Percentiles rank a stretch among this genome's conserved stretches.
Conservation (phyloP, 1,139 yeast genomes). For the Candida albicans region DNA sequence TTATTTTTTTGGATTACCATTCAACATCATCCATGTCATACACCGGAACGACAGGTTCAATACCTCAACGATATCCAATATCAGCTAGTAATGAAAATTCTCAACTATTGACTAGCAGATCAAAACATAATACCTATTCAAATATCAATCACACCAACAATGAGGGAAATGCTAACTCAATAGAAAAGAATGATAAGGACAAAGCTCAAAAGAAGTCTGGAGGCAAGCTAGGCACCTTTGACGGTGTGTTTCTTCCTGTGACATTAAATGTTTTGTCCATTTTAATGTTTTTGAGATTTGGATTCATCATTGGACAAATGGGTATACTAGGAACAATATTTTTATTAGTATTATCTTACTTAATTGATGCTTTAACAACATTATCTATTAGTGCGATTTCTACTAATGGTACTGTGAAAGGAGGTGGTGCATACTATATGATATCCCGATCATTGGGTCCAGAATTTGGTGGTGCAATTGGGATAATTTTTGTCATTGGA, state of each 20-base stretch:
- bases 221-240: slow-evolving; percentile 64
- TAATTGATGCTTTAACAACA: slow-evolving; percentile 67
- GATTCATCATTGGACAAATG: slow-evolving; percentile 77
- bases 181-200: slow-evolving; percentile 1
- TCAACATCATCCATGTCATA: neutral
- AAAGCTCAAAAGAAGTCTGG: slow-evolving; percentile 2
- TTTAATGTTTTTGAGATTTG: slow-evolving; percentile 77
- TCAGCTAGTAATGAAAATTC: slow-evolving; percentile 8
- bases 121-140: neutral
- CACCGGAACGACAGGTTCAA: neutral
- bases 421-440: slow-evolving; percentile 87
- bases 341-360: slow-evolving; percentile 58
- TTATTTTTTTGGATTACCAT: too few relatives aligned
- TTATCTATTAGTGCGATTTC: slow-evolving; percentile 76
- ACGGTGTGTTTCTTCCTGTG: slow-evolving; percentile 79
- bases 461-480: slow-evolving; percentile 83
- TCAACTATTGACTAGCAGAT: slow-evolving; percentile 7
- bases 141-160: neutral
- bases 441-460: slow-evolving; percentile 78
- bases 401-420: slow-evolving; percentile 79
- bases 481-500: slow-evolving; percentile 73
- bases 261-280: slow-evolving; percentile 75
- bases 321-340: slow-evolving; percentile 65
- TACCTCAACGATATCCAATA: neutral
- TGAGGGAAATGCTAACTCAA: neutral